Evolutionary conservation across 2,329 filamentous ascomycete genomes (phyloP), one percentile per base, ranked within the genome.

Genomic region (Pleoardoris graminearum): DNA sequence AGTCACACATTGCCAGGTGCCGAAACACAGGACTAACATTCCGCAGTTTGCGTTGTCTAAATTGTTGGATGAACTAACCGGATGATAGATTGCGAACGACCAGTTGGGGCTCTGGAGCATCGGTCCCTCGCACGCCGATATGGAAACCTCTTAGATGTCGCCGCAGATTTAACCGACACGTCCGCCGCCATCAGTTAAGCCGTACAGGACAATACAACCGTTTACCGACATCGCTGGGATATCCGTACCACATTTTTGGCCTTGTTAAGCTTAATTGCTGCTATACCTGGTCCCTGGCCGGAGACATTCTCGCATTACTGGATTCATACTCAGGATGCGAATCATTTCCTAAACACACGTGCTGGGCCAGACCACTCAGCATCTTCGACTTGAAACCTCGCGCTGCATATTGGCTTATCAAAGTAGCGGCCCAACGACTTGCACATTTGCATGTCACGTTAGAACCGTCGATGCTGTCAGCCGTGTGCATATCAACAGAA

Each of bases 221-320:
- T 47, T n/a, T 51, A 27, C 35, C 7, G 7, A n/a, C 37, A 30
- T 16, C 38, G 44, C 38, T 50, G 48, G 50, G 52, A 37, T 53
- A 53, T 53, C 27, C 48, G 39, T 50, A 48, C 57, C 48, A 58
- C 50, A 53, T 32, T 41, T 19, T 32, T 38, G 51, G 42, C 44
- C 45, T 48, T 42, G 53, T 57, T 54, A 59, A 59, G 45, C 56
- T 61, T 59, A 53, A 51, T 59, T 55, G 39, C 29, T 30, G 17
- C 25, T 45, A 33, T 38, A 19, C 35, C 38, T 35, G 53, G 39
- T 51, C 48, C 57, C 59, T 61, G 50, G 41, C 27, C 53, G 53
- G 54, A 55, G 51, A 54, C 39, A 55, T 55, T 51, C 50, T 57
- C 48, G 48, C 36, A 21, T 25, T 32, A 23, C 16, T 8, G 30